Base-by-base conservation (phyloP, 73 alveolate genomes). In the Paramecium biaurelia region DNA sequence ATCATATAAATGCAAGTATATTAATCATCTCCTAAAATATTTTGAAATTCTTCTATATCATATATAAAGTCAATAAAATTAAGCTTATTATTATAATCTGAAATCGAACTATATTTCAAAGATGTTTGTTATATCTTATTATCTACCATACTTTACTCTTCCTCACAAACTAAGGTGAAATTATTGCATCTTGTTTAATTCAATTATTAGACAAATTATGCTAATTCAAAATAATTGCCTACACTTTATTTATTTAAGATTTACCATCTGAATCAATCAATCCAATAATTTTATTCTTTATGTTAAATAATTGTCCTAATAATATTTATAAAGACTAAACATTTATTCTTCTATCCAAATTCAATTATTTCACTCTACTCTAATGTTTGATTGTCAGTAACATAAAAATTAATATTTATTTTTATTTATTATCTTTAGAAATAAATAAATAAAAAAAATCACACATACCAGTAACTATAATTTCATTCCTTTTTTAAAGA, bases 241-340 rank as follows among this genome's bases (percentile, higher is more conserved):
- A 67, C 49, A 14, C 68, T 63, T 63, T 32, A 74, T 34, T 34
- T 74, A 74, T 37, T 34, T 28, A 74, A 37, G 37, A 28, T 32
- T 34, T 74, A 74, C 87, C 87, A 74, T 74, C 87, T 74, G 8
- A 41, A 74, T 74, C 87, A 34, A 74, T 21, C 10, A 74, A 74
- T 74, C 87, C 87, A 74, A 74, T 14, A 12, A 74, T 37, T 74
- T 41, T 32, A 37, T 28, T 34, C 18, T 35, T 74, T 20, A 32
- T 74, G 18, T 15, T 23, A 41, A 74, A 74, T 28, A 74, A 26
- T 63, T 63, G 84, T 63, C 45, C 49, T 32, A 63, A 63, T 12
- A 63, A 30, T 63, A 32, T 63, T 63, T 63, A 63, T 30, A 63
- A 32, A 30, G 84, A 63, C 41, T 26, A 32, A 30, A 63, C 84